Base-by-base conservation (phyloP, 179 eudicot genomes). In the Gypsophila paniculata region DNA sequence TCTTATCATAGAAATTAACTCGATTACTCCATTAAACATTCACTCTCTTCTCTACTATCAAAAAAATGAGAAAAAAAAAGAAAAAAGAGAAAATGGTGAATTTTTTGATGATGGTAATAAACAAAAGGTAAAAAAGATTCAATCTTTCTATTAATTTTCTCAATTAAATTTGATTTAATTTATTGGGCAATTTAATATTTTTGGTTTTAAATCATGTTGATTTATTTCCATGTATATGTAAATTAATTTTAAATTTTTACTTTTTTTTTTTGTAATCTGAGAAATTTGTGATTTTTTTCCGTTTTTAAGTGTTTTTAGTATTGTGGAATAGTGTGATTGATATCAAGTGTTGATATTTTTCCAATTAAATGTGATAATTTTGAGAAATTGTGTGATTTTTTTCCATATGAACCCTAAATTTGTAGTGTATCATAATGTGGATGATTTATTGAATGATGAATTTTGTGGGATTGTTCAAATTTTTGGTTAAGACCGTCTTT, bases 101-200 rank as follows among this genome's bases (percentile, higher is more conserved):
- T 7, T 2, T 10, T 26, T 25, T 7, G 65, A 29, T 29, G 5
- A 26, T 34, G 42, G 10, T 17, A 39, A 0, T 61, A 6, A 61
- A 17, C 9, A 5, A n/a, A 39, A 61, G 65, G 65, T 61, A 34
- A 32, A 34, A 42, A 32, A 61, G 65, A 32, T 61, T 32, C 65
- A 61, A 61, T 61, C 65, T 32, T 61, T 13, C 65, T 29, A 17
- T 61, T 61, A 19, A 34, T 61, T 61, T 61, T 32, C 2, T 8
- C 21, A 14, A 6, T 14, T 61, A n/a, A 61, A 59, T 3, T 59
- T 13, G 8, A 25, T 25, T 57, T 25, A 13, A 13, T 59, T 59
- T 26, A 58, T 61, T 17, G 34, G 34, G 53, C 13, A 13, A 49
- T 49, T 49, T 49, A 1, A 49, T 49, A 49, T 49, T 14, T 26